Conservation (phyloP, 169 alveolate species). For the Toxoplasma gondii region DNA sequence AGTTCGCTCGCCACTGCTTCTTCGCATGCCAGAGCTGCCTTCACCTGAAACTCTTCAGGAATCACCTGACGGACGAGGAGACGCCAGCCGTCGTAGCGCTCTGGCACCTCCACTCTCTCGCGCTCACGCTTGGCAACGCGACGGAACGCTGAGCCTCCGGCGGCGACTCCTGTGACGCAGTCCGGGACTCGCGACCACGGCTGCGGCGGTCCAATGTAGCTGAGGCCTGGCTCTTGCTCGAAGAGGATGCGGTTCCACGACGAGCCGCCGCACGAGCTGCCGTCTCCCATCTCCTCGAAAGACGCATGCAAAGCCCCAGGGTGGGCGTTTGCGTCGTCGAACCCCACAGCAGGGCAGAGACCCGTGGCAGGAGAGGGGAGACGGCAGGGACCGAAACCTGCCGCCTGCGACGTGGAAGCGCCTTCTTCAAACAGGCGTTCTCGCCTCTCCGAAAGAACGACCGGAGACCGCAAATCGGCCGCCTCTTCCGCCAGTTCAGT, state of each 20-base stretch:
- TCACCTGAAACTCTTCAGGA: neutral
- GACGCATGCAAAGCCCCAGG: too few relatives aligned
- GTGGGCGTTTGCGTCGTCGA: too few relatives aligned
- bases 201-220: conserved; percentile 8
- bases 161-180: neutral
- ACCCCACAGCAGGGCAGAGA: too few relatives aligned
- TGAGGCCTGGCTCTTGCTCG: neutral
- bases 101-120: neutral
- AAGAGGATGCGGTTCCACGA: neutral
- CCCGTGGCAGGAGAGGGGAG: too few relatives aligned
- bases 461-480: too few relatives aligned
- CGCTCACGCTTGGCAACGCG: neutral
- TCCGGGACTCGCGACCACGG: neutral
- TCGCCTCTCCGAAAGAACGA: too few relatives aligned
- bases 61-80: conserved; percentile 1
- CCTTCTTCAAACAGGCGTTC: too few relatives aligned
- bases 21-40: neutral
- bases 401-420: too few relatives aligned
- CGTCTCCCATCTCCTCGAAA: too few relatives aligned
- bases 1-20: neutral
- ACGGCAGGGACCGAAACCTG: too few relatives aligned
- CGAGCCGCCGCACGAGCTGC: neutral
- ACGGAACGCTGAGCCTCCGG: neutral
- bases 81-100: conserved; percentile 32
- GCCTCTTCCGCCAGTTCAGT: too few relatives aligned